phyloP scores from a whole-genome alignment of 2,329 filamentous ascomycete genomes.

The Botryosphaeria dothidea region DNA sequence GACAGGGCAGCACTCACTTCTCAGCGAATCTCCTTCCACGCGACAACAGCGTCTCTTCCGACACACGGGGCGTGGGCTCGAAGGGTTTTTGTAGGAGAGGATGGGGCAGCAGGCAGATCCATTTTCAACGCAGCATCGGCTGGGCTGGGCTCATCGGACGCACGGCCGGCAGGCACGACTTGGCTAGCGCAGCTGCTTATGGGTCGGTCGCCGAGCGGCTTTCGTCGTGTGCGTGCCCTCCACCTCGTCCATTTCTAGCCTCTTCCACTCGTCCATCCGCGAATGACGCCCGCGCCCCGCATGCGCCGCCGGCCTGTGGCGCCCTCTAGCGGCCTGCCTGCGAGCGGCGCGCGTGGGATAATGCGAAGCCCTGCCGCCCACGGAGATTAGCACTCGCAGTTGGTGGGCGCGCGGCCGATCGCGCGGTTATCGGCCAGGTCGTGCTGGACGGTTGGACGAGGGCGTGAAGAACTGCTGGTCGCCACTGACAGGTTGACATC shows the following conservation, averaged over 20 bases:
- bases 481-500: neutral
- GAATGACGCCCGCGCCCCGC: constrained; percentile 14
- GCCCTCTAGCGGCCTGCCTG: constrained; percentile 1
- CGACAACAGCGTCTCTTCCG: constrained; percentile 16
- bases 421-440: neutral
- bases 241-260: constrained; percentile 1
- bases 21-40: constrained; percentile 16
- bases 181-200: constrained; percentile 7
- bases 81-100: constrained; percentile 19
- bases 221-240: neutral
- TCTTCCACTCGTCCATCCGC: neutral
- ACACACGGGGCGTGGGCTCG: constrained; percentile 10
- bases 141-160: constrained; percentile 1
- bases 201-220: neutral
- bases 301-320: constrained; percentile 10
- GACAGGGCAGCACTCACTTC: constrained; percentile 8
- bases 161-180: constrained; percentile 7
- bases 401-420: neutral
- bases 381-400: constrained; percentile 5
- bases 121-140: constrained; percentile 16
- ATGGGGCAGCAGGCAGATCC: constrained; percentile 14
- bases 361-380: neutral
- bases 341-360: constrained; percentile 1
- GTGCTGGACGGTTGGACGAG: neutral
- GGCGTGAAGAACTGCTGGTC: neutral